phyloP scores from a whole-genome alignment of 441 rosid genomes.

The Croton setiger region DNA sequence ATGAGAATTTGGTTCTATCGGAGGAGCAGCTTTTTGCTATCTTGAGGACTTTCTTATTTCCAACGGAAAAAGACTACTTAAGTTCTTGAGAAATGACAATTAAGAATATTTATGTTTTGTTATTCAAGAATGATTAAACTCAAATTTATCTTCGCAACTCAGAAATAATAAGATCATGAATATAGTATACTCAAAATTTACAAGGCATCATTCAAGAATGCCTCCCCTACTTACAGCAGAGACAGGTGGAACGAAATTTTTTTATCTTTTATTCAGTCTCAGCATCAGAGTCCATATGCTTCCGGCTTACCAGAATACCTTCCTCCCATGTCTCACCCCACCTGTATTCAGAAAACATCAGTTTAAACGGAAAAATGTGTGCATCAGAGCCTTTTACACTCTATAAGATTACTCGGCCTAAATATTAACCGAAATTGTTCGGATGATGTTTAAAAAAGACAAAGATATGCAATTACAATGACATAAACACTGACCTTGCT shows the following conservation, averaged over 20 bases:
- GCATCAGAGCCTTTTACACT: background rate
- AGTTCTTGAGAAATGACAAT: slow-evolving; percentile 3
- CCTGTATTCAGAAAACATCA: slow-evolving; percentile 32
- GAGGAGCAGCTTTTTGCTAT: slow-evolving; percentile 19
- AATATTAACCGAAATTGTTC: too few species aligned
- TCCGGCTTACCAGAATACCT: slow-evolving; percentile 57
- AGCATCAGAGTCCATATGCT: slow-evolving; percentile 45
- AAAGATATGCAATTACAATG: background rate
- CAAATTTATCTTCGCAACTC: too few species aligned
- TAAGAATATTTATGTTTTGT: too few species aligned
- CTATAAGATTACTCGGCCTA: too few species aligned
- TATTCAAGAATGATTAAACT: too few species aligned
- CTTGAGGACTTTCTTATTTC: slow-evolving; percentile 21
- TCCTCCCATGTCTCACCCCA: slow-evolving; percentile 77
- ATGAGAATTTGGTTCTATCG: background rate
- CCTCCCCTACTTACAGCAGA: background rate
- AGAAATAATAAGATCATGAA: too few species aligned
- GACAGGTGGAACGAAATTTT: background rate
- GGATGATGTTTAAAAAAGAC: too few species aligned
- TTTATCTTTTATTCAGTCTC: slow-evolving; percentile 10
- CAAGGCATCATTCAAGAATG: too few species aligned
- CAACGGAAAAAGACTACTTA: slow-evolving; percentile 13
- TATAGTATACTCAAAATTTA: background rate
- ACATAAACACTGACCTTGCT: slow-evolving; percentile 51
- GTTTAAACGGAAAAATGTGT: too few species aligned